Evolutionary conservation across 805 yeast genomes (phyloP), one percentile per base, ranked within the genome.

Genomic region (Pichia ethanolica): DNA sequence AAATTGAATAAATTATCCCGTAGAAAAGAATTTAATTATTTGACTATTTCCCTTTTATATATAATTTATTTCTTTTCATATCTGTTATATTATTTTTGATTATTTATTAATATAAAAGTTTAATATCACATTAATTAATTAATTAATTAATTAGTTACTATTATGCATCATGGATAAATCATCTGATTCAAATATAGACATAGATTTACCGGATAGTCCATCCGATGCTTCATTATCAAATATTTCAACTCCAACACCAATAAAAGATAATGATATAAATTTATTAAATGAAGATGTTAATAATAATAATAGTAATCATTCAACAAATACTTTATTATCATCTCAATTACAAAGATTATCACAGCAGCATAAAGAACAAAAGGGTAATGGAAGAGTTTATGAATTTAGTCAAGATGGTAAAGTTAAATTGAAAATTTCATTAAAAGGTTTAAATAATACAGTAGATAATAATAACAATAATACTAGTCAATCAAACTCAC

Each of bases 351-450:
- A 33, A 10, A 14, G 7, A 27, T 5, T 25, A n/a, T 26, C n/a
- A 9, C 42, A 8, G 14, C n/a, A 34, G 34, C 30, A 9, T 30
- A 30, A 30, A 30, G 9, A 41, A 20, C 35, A 34, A 14, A 35
- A 12, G 5, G 36, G 35, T 9, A 46, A 46, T 25, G 46, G 50
- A 7, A 14, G 47, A n/a, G 50, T 47, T 4, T 27, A 47, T 11
- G 39, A 47, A 34, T 12, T 43, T 13, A 20, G 20, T n/a, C 33
- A 40, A 8, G 38, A 48, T 14, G 51, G 51, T 11, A 44, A 40
- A 44, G 33, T 48, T 5, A 48, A 56, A 27, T 14, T 48, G 25
- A 48, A 41, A 36, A 48, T 48, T 6, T 43, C 47, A 9, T 41
- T 48, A 12, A 48, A 36, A 45, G 51, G 51, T 12, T 36, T 48